A percentile compares a stretch with the other conserved stretches of the same genome.
phyloP scores from a whole-genome alignment of 306 rosid species.

The Lathyrus tuberosus region DNA sequence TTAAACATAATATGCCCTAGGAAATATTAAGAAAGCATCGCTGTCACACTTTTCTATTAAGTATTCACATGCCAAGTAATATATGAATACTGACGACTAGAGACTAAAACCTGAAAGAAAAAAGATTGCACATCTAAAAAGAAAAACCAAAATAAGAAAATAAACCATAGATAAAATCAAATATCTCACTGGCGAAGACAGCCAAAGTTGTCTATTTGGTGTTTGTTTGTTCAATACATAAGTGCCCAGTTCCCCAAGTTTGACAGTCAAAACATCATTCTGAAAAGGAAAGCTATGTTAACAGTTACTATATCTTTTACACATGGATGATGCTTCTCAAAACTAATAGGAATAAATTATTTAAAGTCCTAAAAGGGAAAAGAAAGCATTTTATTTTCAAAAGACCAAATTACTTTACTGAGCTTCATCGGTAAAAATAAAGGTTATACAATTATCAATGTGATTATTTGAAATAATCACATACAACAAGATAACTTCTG shows the following conservation, averaged over 20 bases:
- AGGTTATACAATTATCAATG: slow-evolving; percentile 9
- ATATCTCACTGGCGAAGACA: slow-evolving; percentile 87
- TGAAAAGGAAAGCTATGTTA: slow-evolving; percentile 43
- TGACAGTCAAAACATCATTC: slow-evolving; percentile 84
- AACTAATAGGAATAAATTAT: slow-evolving; percentile 18
- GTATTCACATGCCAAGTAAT: slow-evolving; percentile 7
- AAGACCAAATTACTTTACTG: background rate
- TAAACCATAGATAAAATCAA: background rate
- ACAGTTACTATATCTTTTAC: background rate
- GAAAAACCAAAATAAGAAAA: background rate
- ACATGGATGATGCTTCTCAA: slow-evolving; percentile 23
- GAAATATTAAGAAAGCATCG: slow-evolving; percentile 6
- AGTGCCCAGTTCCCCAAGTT: slow-evolving; percentile 74
- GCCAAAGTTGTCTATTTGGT: slow-evolving; percentile 88
- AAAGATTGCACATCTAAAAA: background rate
- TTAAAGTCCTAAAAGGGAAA: background rate
- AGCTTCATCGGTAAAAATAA: background rate
- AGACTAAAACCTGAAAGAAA: background rate
- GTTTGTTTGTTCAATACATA: slow-evolving; percentile 88
- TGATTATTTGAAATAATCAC: slow-evolving; percentile 16
- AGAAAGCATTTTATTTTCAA: background rate
- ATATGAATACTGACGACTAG: background rate
- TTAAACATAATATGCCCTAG: slow-evolving; percentile 14
- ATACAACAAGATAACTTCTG: slow-evolving; percentile 12
- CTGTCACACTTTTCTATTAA: background rate